phyloP scores from a whole-genome alignment of 2,329 filamentous ascomycete species.

The Colletotrichum trifolii region DNA sequence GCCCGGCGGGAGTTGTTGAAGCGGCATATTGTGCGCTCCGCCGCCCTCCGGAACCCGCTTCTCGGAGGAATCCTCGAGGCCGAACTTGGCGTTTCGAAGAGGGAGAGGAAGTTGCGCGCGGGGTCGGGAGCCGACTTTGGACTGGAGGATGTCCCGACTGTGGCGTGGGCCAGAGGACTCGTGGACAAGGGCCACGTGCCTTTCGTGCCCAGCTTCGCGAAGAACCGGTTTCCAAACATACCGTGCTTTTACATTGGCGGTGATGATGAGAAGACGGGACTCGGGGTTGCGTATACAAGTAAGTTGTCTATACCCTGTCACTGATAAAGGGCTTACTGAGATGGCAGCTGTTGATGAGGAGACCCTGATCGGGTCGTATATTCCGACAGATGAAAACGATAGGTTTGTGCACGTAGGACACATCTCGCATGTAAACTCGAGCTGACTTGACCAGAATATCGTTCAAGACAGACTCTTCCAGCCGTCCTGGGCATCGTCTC shows the following conservation, averaged over 20 bases:
- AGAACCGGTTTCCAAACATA: conserved; percentile 47
- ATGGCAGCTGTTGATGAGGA: conserved; percentile 48
- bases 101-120: conserved; percentile 31
- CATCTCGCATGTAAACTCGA: background rate
- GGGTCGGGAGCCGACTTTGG: conserved; percentile 9
- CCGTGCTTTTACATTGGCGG: conserved; percentile 53
- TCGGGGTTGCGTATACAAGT: conserved; percentile 59
- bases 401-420: conserved; percentile 43
- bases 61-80: conserved; percentile 47
- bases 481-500: conserved; percentile 31
- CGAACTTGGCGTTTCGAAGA: conserved; percentile 46
- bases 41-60: conserved; percentile 43
- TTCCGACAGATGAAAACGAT: conserved; percentile 56
- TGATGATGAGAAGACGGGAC: conserved; percentile 50
- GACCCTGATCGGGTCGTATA: conserved; percentile 52
- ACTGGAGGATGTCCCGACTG: conserved; percentile 45
- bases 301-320: conserved; percentile 41
- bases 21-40: conserved; percentile 52
- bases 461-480: conserved; percentile 27
- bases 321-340: conserved; percentile 27
- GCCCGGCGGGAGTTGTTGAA: conserved; percentile 46
- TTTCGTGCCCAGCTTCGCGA: conserved; percentile 46
- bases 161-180: conserved; percentile 53
- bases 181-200: conserved; percentile 53
- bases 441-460: conserved; percentile 25